A percentile compares a stretch with the other conserved stretches of the same genome.
Conservation (phyloP, 345 rosid species). For the Adansonia digitata region DNA sequence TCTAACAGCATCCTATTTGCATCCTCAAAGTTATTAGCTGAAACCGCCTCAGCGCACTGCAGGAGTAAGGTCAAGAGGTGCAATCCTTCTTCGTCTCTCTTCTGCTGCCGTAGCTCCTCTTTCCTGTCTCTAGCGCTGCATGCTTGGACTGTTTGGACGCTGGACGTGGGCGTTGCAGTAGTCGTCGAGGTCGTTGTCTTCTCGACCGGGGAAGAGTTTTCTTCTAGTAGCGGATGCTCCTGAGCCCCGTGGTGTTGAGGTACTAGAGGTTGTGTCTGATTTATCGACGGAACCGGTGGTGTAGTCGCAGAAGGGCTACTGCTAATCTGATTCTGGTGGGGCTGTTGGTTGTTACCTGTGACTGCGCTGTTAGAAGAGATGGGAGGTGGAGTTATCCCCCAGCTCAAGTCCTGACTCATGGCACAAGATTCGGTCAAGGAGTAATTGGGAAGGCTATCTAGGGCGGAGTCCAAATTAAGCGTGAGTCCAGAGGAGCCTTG, state of each 20-base stretch:
- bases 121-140: constrained; percentile 45
- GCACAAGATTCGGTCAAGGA: constrained; percentile 22
- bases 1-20: constrained; percentile 89
- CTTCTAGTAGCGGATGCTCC: constrained; percentile 21
- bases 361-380: constrained; percentile 3
- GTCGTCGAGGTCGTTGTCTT: constrained; percentile 23
- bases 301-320: constrained; percentile 21
- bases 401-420: constrained; percentile 18
- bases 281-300: constrained; percentile 26
- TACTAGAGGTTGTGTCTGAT: constrained; percentile 24
- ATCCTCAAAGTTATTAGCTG: constrained; percentile 79
- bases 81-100: constrained; percentile 84
- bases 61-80: constrained; percentile 87
- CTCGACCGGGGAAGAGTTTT: constrained; percentile 51
- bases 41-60: constrained; percentile 97
- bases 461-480: constrained; percentile 22
- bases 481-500: constrained; percentile 28
- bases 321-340: constrained; percentile 1
- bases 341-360: constrained; percentile 16
- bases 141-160: constrained; percentile 16
- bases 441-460: constrained; percentile 20
- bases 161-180: constrained; percentile 18
- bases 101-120: constrained; percentile 71
- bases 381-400: constrained; percentile 28
- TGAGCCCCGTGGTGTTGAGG: neutral